Percentiles rank a stretch among this genome's conserved stretches.
Evolutionary conservation across 768 basidiomycete genomes (phyloP).

Genomic region (Naganishia kalamii): DNA sequence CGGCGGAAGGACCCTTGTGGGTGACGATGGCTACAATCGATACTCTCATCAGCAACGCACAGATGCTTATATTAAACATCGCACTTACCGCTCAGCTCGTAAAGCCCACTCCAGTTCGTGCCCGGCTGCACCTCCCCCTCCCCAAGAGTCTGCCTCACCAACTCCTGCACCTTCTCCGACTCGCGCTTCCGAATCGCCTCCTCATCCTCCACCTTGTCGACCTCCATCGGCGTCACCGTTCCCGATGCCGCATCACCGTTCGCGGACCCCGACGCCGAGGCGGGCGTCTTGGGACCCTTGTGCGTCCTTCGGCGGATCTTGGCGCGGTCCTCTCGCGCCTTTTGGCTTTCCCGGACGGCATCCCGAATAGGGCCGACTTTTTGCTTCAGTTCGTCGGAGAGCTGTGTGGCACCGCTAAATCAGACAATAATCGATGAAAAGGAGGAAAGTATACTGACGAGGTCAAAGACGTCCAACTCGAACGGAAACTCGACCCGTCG

Average conservation of each 20-base stretch:
- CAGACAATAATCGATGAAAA: not conserved
- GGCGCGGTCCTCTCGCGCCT: constrained; percentile 72
- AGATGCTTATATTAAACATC: not conserved
- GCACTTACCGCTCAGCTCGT: constrained; percentile 78
- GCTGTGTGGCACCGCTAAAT: constrained; percentile 22
- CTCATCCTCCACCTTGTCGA: constrained; percentile 48
- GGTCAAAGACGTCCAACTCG: constrained; percentile 77
- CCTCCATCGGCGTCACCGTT: constrained; percentile 7
- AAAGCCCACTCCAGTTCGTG: constrained; percentile 70
- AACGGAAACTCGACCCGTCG: constrained; percentile 82
- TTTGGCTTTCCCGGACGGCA: constrained; percentile 70
- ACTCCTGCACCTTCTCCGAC: constrained; percentile 56
- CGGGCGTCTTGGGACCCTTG: constrained; percentile 11
- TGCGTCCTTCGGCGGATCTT: constrained; percentile 47
- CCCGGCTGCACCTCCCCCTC: constrained; percentile 59
- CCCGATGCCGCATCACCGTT: constrained; percentile 24
- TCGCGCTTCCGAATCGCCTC: constrained; percentile 61
- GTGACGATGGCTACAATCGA: constrained; percentile 73
- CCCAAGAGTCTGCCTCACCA: constrained; percentile 56
- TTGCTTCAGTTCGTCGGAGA: constrained; percentile 67
- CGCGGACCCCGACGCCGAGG: constrained; percentile 29
- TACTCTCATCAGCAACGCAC: not conserved
- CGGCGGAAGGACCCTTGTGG: constrained; percentile 92
- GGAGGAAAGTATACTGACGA: constrained; percentile 47
- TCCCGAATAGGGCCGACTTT: constrained; percentile 66